phyloP scores from a whole-genome alignment of 106 monocot genomes.

The Agapanthus africanus region DNA sequence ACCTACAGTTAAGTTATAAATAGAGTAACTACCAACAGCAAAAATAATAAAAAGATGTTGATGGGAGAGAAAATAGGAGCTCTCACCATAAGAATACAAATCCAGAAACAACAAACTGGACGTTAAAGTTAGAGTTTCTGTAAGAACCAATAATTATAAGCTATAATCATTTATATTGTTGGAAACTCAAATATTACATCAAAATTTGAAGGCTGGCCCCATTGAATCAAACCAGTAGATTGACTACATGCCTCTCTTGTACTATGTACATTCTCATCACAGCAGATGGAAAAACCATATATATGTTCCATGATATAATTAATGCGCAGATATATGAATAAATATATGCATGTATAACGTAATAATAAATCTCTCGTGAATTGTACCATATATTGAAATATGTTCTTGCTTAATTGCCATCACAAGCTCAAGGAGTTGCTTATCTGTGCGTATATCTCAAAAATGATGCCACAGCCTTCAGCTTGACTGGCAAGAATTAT shows the following conservation, averaged over 20 bases:
- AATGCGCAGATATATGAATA: background rate
- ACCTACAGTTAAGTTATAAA: constrained; percentile 27
- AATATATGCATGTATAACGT: background rate
- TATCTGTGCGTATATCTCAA: background rate
- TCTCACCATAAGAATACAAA: background rate
- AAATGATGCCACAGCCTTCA: background rate
- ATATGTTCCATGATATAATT: background rate
- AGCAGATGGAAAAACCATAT: background rate
- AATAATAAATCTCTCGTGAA: background rate
- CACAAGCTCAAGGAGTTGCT: background rate
- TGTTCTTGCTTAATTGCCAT: background rate
- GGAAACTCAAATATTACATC: background rate
- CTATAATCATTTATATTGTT: no score
- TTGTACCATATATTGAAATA: background rate
- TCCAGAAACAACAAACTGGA: background rate
- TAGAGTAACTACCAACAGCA: background rate
- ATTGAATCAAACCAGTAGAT: background rate
- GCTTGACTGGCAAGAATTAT: background rate
- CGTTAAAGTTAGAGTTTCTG: background rate
- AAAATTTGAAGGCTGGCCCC: background rate
- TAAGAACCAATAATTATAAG: background rate
- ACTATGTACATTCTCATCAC: background rate
- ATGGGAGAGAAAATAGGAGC: background rate
- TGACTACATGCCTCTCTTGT: no score
- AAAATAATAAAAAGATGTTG: background rate